Percentiles rank a stretch among this genome's conserved stretches.
These are phyloP conservation scores for Cadophora sp. DNA, from an alignment of 2,329 filamentous ascomycete genomes.

Conservation along the genomic window DNA sequence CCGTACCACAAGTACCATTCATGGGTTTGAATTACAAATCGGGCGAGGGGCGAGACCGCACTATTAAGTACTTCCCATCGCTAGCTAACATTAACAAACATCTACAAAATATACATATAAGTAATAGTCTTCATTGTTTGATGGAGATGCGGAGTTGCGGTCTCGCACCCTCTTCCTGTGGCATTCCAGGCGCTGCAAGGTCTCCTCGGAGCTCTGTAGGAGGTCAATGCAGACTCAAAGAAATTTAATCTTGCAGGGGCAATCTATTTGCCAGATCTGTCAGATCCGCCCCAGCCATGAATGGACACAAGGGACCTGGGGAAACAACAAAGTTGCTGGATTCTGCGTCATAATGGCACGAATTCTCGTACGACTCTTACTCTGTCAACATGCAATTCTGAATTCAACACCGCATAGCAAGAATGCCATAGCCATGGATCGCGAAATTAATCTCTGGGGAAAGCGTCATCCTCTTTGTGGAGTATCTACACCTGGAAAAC, in stretches of 20 bases:
- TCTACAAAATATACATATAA: neutral
- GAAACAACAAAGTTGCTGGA: neutral
- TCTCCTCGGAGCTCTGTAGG: conserved; percentile 20
- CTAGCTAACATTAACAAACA: neutral
- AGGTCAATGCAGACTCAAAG: conserved; percentile 4
- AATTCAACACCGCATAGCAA: neutral
- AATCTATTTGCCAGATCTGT: conserved; percentile 7
- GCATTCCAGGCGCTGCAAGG: conserved; percentile 14
- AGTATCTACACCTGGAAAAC: neutral
- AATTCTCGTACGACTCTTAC: conserved; percentile 18
- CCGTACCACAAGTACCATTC: neutral
- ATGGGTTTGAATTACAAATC: conserved; percentile 18
- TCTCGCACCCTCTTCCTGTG: conserved; percentile 16
- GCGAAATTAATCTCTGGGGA: neutral
- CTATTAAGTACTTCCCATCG: conserved; percentile 1
- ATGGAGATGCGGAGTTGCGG: conserved; percentile 9
- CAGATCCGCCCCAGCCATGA: neutral
- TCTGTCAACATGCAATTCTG: conserved; percentile 16
- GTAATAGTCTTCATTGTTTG: neutral
- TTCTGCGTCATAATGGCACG: conserved; percentile 16
- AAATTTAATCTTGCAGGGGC: neutral
- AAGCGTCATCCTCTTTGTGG: conserved; percentile 4
- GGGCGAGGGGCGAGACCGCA: neutral
- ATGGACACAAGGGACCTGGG: conserved; percentile 3
- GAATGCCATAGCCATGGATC: conserved; percentile 8